Base-by-base conservation (phyloP, 129 eudicot species). In the Lactuca saligna region DNA sequence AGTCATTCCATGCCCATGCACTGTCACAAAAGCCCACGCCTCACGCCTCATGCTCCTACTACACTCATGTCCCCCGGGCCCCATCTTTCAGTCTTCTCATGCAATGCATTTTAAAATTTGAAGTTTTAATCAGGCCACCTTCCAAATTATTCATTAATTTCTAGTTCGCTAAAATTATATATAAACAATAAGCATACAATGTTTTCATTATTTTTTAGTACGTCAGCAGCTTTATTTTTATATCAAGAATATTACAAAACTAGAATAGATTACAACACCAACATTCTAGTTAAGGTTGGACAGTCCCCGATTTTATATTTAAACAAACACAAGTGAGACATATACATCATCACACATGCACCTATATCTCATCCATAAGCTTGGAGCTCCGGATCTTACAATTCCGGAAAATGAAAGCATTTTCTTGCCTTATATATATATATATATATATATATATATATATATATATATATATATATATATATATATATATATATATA, bases 1-100 rank as follows among this genome's bases (percentile, higher is more conserved):
- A 60, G 75, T 46, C 75, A 69, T 69, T 69, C 65, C 80, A 77
- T 70, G 76, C 77, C 71, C 82, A 77, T 77, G 76, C 82, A 77
- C 74, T 68, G 77, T 77, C 74, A 67, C 55, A 67, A 75, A 61
- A 39, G 79, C 67, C 54, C 79, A 66, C 80, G 74, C 80, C 74
- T 41, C 65, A 7, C 79, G 51, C 50, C 68, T 48, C 70, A 11
- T 51, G 65, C 72, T 62, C 63, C 71, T 50, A 46, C 51, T 10
- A 46, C 51, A 46, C 57, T 46, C 51, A 46, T 46, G 51, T 46
- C 51, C 51, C n/a, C n/a, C 14, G 51, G 51, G 51, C 11, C 51
- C 51, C 51, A 46, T 9, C 51, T 46, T 12, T 46, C 51, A 11
- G n/a, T 10, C 51, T 7, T 42, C 48, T 46, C 51, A 46, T 46